Base-by-base conservation (phyloP, 2,329 filamentous ascomycete genomes). In the Monosporascus sp. region DNA sequence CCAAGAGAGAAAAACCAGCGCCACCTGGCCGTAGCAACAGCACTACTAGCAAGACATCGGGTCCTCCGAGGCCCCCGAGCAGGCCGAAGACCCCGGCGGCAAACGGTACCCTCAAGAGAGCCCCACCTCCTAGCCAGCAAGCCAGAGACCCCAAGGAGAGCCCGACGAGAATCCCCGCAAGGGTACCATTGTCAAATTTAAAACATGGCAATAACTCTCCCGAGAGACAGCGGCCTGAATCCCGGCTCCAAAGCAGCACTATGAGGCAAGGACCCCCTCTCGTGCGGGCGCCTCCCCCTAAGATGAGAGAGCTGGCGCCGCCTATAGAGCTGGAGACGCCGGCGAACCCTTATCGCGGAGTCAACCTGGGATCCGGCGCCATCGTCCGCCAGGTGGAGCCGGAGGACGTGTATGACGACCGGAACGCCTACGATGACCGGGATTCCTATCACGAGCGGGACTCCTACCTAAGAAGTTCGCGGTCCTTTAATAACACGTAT, bases 321-420 rank as follows among this genome's bases (percentile, higher is more conserved):
- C 71, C 76, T 8, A 75, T 77, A 2, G 77, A 81, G 49, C 71
- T 83, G 18, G 77, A 79, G 54, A 76, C 78, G 0, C 77, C 78
- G 0, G 60, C 59, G 15, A 78, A 77, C 58, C 73, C 73, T 6
- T 82, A 81, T 62, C 76, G 76, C 48, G 66, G 72, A 11, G 64
- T 72, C 1, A 79, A 76, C 14, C 70, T 82, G 5, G 70, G 70
- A 3, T 77, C 79, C 3, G 80, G 82, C 71, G 57, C 57, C n/a
- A 73, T 84, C 66, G 78, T 86, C 41, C 77, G 83, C 20, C 77
- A 79, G 7, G 76, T 85, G 5, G 79, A 83, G 57, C 89, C 89
- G 0, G 93, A 97, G 63, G 93, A 97, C 62, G 86, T 90, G 0
- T 97, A 96, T 64, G 87, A 93, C 62, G 90, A 93, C 63, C 65